Percentiles rank a stretch among this genome's conserved stretches.
These are phyloP conservation scores for Geoglossum glabrum DNA, from an alignment of 495 filamentous ascomycete genomes.

Conservation along the genomic window DNA sequence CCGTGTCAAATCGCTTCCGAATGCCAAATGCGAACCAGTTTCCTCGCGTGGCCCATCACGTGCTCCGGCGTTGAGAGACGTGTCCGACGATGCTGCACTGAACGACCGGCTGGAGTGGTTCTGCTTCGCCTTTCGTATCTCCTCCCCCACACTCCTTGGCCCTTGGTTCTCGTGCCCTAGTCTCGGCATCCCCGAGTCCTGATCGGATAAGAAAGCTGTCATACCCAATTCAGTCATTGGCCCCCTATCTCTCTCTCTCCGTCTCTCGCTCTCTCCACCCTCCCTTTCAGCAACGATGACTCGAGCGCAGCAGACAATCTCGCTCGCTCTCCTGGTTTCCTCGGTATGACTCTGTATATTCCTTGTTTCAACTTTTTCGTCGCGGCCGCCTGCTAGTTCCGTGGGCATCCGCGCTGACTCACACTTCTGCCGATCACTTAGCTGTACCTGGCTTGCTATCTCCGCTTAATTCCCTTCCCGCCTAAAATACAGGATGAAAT, in stretches of 20 bases:
- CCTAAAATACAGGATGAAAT: slow-evolving; percentile 48
- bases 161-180: not conserved
- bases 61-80: not conserved
- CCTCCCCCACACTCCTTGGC: not conserved
- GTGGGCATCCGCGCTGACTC: not conserved
- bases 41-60: not conserved
- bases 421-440: slow-evolving; percentile 15
- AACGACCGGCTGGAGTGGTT: not conserved
- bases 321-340: slow-evolving; percentile 62
- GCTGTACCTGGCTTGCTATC: slow-evolving; percentile 75
- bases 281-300: slow-evolving; percentile 41
- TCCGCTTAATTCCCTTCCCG: slow-evolving; percentile 71
- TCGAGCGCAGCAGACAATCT: slow-evolving; percentile 82
- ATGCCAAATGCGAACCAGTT: no score
- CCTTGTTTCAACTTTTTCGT: not conserved
- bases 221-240: not conserved
- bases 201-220: not conserved
- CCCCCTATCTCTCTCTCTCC: no score
- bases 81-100: not conserved
- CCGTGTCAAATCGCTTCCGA: no score
- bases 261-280: no score
- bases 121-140: not conserved
- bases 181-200: not conserved
- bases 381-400: no score
- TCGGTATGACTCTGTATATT: slow-evolving; percentile 38